Evolutionary conservation across 129 eudicot species (phyloP).

Genomic region (Flaveria trinervia): DNA sequence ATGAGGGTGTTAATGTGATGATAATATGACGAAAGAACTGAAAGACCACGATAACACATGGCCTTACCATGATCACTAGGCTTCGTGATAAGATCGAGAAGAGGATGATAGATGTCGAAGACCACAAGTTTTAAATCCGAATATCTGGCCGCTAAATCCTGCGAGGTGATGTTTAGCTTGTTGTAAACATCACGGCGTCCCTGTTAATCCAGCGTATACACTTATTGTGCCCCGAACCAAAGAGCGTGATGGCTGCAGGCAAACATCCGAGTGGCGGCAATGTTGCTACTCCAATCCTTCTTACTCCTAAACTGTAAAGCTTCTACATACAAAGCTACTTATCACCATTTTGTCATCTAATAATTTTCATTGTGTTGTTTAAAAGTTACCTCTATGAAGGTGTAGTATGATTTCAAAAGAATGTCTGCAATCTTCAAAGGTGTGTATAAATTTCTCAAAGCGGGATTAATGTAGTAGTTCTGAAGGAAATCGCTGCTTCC

Average conservation of each 20-base stretch:
- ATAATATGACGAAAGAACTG: too few relatives aligned
- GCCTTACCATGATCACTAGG: slow-evolving; percentile 17
- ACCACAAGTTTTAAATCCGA: slow-evolving; percentile 67
- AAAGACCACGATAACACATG: too few relatives aligned
- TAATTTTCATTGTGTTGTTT: neutral
- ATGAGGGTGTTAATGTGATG: too few relatives aligned
- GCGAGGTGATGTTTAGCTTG: slow-evolving; percentile 60
- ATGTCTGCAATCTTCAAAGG: slow-evolving; percentile 56
- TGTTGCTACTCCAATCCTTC: slow-evolving; percentile 73
- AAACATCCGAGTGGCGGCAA: slow-evolving; percentile 81
- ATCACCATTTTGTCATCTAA: neutral
- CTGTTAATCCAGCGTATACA: slow-evolving; percentile 55
- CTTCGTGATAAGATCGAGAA: slow-evolving; percentile 48
- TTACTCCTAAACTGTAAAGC: slow-evolving; percentile 56
- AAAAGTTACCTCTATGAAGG: slow-evolving; percentile 55
- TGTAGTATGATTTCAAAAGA: slow-evolving; percentile 52
- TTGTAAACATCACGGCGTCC: slow-evolving; percentile 59
- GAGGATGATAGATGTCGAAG: slow-evolving; percentile 76
- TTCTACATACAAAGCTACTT: slow-evolving; percentile 37
- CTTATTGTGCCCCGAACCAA: slow-evolving; percentile 54
- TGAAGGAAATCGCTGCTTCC: slow-evolving; percentile 80
- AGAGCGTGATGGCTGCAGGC: slow-evolving; percentile 81
- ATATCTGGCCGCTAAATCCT: slow-evolving; percentile 30
- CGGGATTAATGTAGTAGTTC: slow-evolving; percentile 69
- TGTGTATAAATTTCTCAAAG: slow-evolving; percentile 43